Percentiles rank a stretch among this genome's conserved stretches.
Conservation (phyloP, 1,284 basidiomycete species). For the Malassezia psittaci region DNA sequence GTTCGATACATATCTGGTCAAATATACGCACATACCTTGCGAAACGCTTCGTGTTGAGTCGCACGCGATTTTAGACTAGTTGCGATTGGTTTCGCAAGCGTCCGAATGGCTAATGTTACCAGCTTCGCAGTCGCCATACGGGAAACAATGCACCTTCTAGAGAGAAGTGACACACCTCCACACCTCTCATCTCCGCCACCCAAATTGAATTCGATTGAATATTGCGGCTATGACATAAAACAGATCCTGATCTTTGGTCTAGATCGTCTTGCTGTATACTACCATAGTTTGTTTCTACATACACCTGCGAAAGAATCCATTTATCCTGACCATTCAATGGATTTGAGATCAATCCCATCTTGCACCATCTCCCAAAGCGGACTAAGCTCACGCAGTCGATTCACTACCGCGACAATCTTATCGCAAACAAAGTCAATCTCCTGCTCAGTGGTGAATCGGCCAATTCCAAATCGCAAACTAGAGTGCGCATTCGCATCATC, state of each 20-base stretch:
- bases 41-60: constrained; percentile 37
- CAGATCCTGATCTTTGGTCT: too few species aligned
- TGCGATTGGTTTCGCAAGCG: constrained; percentile 46
- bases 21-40: constrained; percentile 17
- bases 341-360: constrained; percentile 76
- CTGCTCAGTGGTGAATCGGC: constrained; percentile 92
- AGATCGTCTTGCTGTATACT: too few species aligned
- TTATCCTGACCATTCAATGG: constrained; percentile 71
- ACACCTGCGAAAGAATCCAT: neutral
- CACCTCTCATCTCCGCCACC: too few species aligned
- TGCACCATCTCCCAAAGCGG: constrained; percentile 48
- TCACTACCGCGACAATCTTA: constrained; percentile 77
- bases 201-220: too few species aligned
- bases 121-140: constrained; percentile 44
- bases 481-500: constrained; percentile 99
- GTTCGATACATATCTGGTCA: constrained; percentile 30
- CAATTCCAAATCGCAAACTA: constrained; percentile 91
- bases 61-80: constrained; percentile 41
- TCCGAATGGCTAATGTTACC: constrained; percentile 36
- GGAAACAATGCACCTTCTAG: neutral
- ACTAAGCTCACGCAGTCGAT: constrained; percentile 61
- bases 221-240: neutral
- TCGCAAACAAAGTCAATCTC: constrained; percentile 90
- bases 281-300: neutral
- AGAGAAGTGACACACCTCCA: too few species aligned